Base-by-base conservation (phyloP, 495 filamentous ascomycete species). In the Trypethelium eluteriae region DNA sequence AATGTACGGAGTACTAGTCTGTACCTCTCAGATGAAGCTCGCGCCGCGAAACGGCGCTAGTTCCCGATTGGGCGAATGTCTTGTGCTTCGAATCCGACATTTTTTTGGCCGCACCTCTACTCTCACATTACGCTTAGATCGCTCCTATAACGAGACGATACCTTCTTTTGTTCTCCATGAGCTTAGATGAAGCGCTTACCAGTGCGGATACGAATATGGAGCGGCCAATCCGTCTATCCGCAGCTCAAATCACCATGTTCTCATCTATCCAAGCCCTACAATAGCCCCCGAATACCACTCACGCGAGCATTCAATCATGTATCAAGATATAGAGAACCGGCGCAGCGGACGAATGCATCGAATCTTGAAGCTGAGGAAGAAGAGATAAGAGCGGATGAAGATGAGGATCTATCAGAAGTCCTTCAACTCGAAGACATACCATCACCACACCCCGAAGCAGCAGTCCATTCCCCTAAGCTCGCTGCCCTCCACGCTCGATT, bases 401-500 rank as follows among this genome's bases (percentile, higher is more conserved):
- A 36, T 10, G 53, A 59, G 53, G 25, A 34, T 59, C 5, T 14
- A 0, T 14, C 53, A 59, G 32, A 59, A 59, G 9, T 35, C 12
- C 62, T 32, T 16, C 25, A 25, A 25, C 62, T 46, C 9, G 61
- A 64, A 44, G 25, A 59, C 14, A 7, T 63, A 50, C 67, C 67
- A n/a, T 64, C 67, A 66, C 64, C 47, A 47, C 65, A 39, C 44
- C 66, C 66, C 12, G 14, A 39, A 34, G 44, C 39, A 38, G 44
- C 92, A n/a, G 76, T 81, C 64, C 73, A 79, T 67, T 97, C 94
- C 64, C 87, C 93, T 65, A 96, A 96, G 80, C 89, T 98, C 73
- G 86, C 93, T 69, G 92, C 94, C 66, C 86, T 98, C 39, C 93
- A 96, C 78, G 89, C 92, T 73, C 92, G 94, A 73, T 88, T 98